phyloP scores from a whole-genome alignment of 2,329 filamentous ascomycete species.

The Trichoderma polysporum region DNA sequence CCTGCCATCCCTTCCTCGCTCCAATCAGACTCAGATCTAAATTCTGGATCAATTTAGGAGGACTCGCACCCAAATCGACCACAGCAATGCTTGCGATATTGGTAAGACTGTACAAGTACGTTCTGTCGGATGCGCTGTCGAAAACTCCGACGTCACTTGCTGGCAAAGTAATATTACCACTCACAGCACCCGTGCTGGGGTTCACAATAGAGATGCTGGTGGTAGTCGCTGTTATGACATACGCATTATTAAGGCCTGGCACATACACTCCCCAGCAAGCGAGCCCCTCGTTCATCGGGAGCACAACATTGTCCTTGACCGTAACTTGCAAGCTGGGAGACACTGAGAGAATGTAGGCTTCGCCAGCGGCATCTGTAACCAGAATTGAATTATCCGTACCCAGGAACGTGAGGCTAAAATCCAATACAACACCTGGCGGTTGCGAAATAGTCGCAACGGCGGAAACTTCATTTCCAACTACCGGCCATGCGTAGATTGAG shows the following conservation, averaged over 20 bases:
- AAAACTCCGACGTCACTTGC: background rate
- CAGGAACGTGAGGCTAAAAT: background rate
- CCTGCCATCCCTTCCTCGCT: background rate
- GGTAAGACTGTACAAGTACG: background rate
- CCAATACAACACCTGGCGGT: background rate
- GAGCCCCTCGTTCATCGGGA: background rate
- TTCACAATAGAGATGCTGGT: background rate
- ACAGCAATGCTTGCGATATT: background rate
- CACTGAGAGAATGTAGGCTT: background rate
- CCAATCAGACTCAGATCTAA: background rate
- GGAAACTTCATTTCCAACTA: background rate
- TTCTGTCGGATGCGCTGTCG: background rate
- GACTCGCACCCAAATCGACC: background rate
- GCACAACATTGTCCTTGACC: background rate
- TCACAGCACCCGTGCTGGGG: background rate
- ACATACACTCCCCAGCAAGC: constrained; percentile 3
- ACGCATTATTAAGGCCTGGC: background rate
- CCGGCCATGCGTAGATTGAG: background rate
- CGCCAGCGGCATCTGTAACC: background rate
- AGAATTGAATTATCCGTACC: background rate
- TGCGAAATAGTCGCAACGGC: background rate
- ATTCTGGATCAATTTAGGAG: background rate
- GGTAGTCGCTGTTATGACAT: background rate
- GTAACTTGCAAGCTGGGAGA: background rate
- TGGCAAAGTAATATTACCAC: background rate